Evolutionary conservation across 768 basidiomycete genomes (phyloP).

Genomic region (Russula dissimulans): DNA sequence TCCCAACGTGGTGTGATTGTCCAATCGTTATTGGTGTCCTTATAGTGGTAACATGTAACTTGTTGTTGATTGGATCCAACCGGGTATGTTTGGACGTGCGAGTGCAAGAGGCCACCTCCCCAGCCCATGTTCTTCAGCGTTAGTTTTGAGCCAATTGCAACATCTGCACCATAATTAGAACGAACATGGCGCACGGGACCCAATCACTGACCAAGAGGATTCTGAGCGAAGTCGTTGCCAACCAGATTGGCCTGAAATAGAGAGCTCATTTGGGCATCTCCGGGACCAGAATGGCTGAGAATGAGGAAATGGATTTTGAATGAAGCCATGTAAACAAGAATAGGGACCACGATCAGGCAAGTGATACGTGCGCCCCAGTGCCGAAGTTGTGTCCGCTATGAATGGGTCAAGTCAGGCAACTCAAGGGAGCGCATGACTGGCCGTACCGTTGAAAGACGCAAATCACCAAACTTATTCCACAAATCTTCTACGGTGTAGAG

Average conservation of each 20-base stretch:
- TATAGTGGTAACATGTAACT: conserved; percentile 99
- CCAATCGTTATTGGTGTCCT: conserved; percentile 97
- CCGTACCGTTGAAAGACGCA: conserved; percentile 82
- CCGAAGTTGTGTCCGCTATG: conserved; percentile 71
- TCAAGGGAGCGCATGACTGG: neutral
- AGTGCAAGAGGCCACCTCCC: conserved; percentile 94
- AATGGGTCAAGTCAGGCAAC: conserved; percentile 2
- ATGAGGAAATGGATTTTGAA: conserved; percentile 98
- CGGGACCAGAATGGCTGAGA: conserved; percentile 88
- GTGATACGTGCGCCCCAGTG: conserved; percentile 86
- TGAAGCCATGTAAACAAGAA: conserved; percentile 84
- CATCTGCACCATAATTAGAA: conserved; percentile 37
- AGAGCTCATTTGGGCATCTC: conserved; percentile 97
- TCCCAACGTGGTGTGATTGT: conserved; percentile 74
- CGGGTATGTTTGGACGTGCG: conserved; percentile 93
- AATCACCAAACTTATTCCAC: conserved; percentile 97
- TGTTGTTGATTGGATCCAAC: conserved; percentile 91
- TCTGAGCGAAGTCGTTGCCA: conserved; percentile 88
- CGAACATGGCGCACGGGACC: neutral
- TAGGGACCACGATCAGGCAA: conserved; percentile 83
- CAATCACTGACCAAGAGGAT: conserved; percentile 63
- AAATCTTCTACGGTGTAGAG: conserved; percentile 96
- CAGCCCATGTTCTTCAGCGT: conserved; percentile 97
- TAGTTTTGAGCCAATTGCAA: conserved; percentile 83
- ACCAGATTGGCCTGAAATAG: conserved; percentile 94